Percentiles rank a stretch among this genome's conserved stretches.
Evolutionary conservation across 352 stramenopile species (phyloP).

Genomic region (Phytopythium litorale): DNA sequence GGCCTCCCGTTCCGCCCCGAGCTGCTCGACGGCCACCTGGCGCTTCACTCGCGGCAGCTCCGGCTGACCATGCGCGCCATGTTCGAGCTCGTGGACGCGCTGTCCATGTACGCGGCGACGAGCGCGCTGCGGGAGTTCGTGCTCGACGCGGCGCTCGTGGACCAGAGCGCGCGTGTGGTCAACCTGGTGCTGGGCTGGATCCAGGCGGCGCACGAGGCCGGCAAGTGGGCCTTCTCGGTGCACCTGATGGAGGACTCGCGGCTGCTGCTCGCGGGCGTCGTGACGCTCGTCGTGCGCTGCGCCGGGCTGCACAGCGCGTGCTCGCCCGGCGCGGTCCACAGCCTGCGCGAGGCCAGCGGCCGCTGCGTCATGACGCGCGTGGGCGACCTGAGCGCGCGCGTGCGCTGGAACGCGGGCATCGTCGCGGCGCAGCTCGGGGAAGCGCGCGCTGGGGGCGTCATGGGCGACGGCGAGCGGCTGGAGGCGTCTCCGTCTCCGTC

Average conservation of each 20-base stretch:
- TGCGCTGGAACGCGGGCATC: constrained; percentile 51
- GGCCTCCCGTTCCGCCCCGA: constrained; percentile 49
- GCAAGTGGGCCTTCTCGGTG: constrained; percentile 43
- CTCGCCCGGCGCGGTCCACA: constrained; percentile 57
- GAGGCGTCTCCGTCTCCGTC: too few species aligned
- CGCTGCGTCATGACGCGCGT: constrained; percentile 45
- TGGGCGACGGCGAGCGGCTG: not conserved
- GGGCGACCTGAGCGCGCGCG: constrained; percentile 59
- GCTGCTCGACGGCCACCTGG: constrained; percentile 58
- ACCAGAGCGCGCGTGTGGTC: constrained; percentile 52
- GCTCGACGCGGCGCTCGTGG: constrained; percentile 51
- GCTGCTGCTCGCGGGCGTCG: constrained; percentile 49
- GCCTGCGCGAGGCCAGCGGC: constrained; percentile 43
- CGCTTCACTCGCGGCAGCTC: constrained; percentile 65
- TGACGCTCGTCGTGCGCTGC: constrained; percentile 62
- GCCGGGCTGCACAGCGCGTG: constrained; percentile 26
- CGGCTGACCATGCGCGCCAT: constrained; percentile 59
- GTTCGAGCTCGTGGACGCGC: constrained; percentile 48
- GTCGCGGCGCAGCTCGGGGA: constrained; percentile 52
- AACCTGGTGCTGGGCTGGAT: constrained; percentile 57
- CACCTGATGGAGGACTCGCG: constrained; percentile 50
- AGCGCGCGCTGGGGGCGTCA: constrained; percentile 30
- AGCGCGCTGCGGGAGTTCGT: constrained; percentile 21
- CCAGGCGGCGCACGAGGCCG: constrained; percentile 32
- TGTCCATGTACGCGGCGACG: not conserved